Conservation (phyloP, 2,329 filamentous ascomycete species). For the Pyrenophora teres region DNA sequence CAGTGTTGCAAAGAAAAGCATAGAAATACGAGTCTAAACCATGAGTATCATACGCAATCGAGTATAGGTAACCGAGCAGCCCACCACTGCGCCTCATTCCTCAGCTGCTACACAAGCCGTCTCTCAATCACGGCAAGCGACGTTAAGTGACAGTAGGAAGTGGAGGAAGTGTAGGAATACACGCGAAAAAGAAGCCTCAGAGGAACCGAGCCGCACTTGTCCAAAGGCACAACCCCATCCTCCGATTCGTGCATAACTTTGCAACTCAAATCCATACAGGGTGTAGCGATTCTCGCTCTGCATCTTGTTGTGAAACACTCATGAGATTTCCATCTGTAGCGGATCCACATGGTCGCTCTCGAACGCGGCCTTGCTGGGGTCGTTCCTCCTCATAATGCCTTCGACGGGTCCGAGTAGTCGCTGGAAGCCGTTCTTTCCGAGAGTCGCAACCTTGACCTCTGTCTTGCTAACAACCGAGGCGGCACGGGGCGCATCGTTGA, state of each 20-base stretch:
- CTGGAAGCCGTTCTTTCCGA: slow-evolving; percentile 95
- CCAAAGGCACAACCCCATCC: background rate
- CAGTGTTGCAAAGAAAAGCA: background rate
- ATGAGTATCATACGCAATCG: slow-evolving; percentile 36
- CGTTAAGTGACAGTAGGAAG: slow-evolving; percentile 48
- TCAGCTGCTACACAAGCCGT: slow-evolving; percentile 14
- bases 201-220: slow-evolving; percentile 7
- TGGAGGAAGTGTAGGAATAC: slow-evolving; percentile 45
- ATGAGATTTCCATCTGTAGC: slow-evolving; percentile 47
- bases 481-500: slow-evolving; percentile 91
- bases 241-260: background rate
- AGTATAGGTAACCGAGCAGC: slow-evolving; percentile 38
- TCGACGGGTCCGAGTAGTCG: slow-evolving; percentile 89
- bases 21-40: slow-evolving; percentile 9
- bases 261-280: background rate
- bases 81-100: slow-evolving; percentile 25
- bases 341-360: slow-evolving; percentile 64
- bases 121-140: slow-evolving; percentile 28
- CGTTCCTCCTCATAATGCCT: slow-evolving; percentile 85
- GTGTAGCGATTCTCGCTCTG: background rate
- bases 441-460: slow-evolving; percentile 88
- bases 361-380: slow-evolving; percentile 53
- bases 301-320: background rate
- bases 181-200: slow-evolving; percentile 37
- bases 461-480: slow-evolving; percentile 83